Conservation (phyloP, 768 basidiomycete genomes). For the Russula abietina region DNA sequence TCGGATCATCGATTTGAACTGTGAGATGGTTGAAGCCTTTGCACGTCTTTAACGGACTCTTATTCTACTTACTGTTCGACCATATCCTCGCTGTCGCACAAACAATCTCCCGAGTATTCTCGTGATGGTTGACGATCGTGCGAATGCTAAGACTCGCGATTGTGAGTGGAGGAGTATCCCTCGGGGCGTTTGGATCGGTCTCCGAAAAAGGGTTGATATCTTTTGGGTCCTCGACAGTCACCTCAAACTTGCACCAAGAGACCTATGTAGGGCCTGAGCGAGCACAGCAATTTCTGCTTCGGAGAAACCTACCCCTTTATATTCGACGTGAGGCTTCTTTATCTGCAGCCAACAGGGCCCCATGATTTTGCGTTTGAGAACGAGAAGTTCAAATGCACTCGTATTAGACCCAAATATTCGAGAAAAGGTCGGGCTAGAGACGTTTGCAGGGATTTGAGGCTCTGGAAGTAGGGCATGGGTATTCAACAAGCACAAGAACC, state of each 20-base stretch:
- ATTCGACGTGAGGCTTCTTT: conserved; percentile 65
- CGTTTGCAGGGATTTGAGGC: conserved; percentile 63
- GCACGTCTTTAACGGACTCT: not conserved
- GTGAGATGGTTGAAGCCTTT: conserved; percentile 3
- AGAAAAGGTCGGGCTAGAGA: conserved; percentile 77
- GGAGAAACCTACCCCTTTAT: conserved; percentile 61
- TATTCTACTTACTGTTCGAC: conserved; percentile 50
- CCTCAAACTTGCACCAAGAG: conserved; percentile 97
- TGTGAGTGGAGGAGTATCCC: conserved; percentile 82
- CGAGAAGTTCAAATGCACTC: no score
- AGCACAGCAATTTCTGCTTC: not conserved
- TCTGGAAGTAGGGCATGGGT: conserved; percentile 38
- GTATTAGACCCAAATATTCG: no score
- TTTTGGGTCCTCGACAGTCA: conserved; percentile 75
- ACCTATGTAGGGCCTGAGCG: conserved; percentile 43
- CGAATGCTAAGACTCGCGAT: conserved; percentile 84
- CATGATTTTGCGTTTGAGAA: conserved; percentile 88
- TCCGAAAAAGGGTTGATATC: conserved; percentile 81
- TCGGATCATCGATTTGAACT: conserved; percentile 90
- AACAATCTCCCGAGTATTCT: conserved; percentile 91
- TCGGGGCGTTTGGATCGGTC: conserved; percentile 59
- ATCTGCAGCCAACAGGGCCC: conserved; percentile 96
- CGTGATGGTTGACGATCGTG: conserved; percentile 88
- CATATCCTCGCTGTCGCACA: conserved; percentile 81
- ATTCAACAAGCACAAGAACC: not conserved